Evolutionary conservation across 495 filamentous ascomycete genomes (phyloP).

Genomic region (Aspergillus cavernicola): DNA sequence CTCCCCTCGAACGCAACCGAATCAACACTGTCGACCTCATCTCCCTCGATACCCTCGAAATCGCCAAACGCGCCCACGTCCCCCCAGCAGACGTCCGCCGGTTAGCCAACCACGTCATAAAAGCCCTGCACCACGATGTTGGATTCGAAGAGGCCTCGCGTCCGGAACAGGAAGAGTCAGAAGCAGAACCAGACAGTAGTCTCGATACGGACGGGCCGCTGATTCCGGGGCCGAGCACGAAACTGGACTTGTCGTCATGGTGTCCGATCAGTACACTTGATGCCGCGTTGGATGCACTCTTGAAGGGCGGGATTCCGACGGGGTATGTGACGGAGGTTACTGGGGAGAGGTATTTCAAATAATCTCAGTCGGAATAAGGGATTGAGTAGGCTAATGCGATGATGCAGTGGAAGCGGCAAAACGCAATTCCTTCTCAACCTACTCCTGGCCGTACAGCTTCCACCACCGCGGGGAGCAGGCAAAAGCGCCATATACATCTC

Average conservation of each 20-base stretch:
- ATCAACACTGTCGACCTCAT: constrained; percentile 83
- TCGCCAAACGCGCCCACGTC: constrained; percentile 81
- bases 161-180: constrained; percentile 9
- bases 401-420: constrained; percentile 75
- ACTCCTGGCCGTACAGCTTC: constrained; percentile 76
- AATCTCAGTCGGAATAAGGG: background rate
- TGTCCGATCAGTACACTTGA: constrained; percentile 77
- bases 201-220: constrained; percentile 17
- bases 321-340: constrained; percentile 86
- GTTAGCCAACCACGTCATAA: constrained; percentile 59
- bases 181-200: constrained; percentile 24
- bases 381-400: background rate
- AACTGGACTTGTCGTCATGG: constrained; percentile 42
- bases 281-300: constrained; percentile 62
- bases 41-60: constrained; percentile 74
- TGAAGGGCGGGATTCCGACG: constrained; percentile 81
- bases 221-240: constrained; percentile 23
- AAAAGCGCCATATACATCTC: constrained; percentile 83
- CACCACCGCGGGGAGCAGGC: constrained; percentile 63
- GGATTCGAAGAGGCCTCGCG: constrained; percentile 36
- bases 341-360: constrained; percentile 66
- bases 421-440: constrained; percentile 91
- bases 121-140: constrained; percentile 62
- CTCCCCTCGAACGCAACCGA: constrained; percentile 68
- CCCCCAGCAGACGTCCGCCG: constrained; percentile 75